phyloP scores from a whole-genome alignment of 2,329 filamentous ascomycete genomes.

The Arthrinium phaeospermum region DNA sequence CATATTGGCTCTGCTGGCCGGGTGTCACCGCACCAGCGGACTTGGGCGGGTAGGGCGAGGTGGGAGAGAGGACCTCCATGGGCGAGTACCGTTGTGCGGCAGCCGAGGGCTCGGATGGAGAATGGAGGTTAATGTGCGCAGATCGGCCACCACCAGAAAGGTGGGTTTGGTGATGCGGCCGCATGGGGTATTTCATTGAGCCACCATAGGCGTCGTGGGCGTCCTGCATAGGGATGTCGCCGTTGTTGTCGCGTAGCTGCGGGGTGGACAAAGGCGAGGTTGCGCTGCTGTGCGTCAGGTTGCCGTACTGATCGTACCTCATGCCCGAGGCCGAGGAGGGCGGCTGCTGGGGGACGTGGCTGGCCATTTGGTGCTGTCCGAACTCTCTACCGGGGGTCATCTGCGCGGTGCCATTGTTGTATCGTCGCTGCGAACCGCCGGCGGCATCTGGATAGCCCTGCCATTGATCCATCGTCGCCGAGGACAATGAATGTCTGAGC shows the following conservation, averaged over 20 bases:
- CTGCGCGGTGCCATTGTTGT: constrained; percentile 44
- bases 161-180: constrained; percentile 79
- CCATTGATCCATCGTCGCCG: constrained; percentile 65
- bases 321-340: constrained; percentile 53
- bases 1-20: constrained; percentile 54
- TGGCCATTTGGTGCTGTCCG: constrained; percentile 32
- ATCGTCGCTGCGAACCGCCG: constrained; percentile 65
- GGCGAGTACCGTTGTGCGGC: constrained; percentile 93
- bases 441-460: constrained; percentile 70
- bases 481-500: constrained; percentile 25
- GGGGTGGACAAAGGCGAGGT: constrained; percentile 63
- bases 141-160: constrained; percentile 54
- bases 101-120: constrained; percentile 76
- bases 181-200: constrained; percentile 83
- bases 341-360: constrained; percentile 50
- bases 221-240: constrained; percentile 87
- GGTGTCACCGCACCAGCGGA: constrained; percentile 46
- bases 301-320: constrained; percentile 69
- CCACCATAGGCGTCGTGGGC: constrained; percentile 74
- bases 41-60: constrained; percentile 75
- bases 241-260: constrained; percentile 68
- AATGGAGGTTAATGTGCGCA: constrained; percentile 66
- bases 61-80: constrained; percentile 87
- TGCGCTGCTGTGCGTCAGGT: constrained; percentile 30
- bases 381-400: constrained; percentile 40